Conservation (phyloP, 2,329 filamentous ascomycete species). For the Elsinoe necatrix region DNA sequence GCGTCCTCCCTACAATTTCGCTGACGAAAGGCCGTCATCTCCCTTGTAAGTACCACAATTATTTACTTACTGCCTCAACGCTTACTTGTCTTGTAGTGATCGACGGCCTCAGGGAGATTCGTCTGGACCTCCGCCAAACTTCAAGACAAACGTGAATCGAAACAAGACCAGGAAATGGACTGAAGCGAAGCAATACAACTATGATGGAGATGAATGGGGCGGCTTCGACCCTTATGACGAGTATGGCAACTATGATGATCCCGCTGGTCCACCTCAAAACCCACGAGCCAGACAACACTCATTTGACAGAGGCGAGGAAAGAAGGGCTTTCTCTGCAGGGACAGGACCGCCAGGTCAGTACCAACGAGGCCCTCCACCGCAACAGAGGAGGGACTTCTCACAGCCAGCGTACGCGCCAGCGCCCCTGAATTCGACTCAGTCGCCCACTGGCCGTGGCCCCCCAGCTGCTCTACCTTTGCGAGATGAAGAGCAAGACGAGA, state of each 20-base stretch:
- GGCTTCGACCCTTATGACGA: conserved; percentile 51
- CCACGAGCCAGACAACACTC: conserved; percentile 39
- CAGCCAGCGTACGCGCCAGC: conserved; percentile 44
- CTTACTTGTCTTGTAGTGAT: conserved; percentile 22
- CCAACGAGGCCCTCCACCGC: neutral
- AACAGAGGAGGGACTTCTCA: conserved; percentile 40
- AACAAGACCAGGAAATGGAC: conserved; percentile 93
- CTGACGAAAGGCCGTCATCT: conserved; percentile 29
- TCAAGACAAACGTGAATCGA: conserved; percentile 79
- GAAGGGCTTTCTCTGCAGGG: conserved; percentile 36
- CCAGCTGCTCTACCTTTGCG: conserved; percentile 35
- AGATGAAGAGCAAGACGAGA: neutral
- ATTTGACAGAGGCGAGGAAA: conserved; percentile 48
- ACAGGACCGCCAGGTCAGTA: conserved; percentile 1
- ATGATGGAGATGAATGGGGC: conserved; percentile 93
- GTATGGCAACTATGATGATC: conserved; percentile 43
- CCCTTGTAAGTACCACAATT: conserved; percentile 27
- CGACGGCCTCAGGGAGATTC: conserved; percentile 23
- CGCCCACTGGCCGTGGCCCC: conserved; percentile 22
- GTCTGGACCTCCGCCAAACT: conserved; percentile 46
- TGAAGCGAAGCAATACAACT: conserved; percentile 74
- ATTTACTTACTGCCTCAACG: neutral
- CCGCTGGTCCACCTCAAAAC: conserved; percentile 36
- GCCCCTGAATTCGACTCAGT: conserved; percentile 32
- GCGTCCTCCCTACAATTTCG: conserved; percentile 33